phyloP scores from a whole-genome alignment of 192 early-diverging fungal genomes.

The Pilaira anomala region DNA sequence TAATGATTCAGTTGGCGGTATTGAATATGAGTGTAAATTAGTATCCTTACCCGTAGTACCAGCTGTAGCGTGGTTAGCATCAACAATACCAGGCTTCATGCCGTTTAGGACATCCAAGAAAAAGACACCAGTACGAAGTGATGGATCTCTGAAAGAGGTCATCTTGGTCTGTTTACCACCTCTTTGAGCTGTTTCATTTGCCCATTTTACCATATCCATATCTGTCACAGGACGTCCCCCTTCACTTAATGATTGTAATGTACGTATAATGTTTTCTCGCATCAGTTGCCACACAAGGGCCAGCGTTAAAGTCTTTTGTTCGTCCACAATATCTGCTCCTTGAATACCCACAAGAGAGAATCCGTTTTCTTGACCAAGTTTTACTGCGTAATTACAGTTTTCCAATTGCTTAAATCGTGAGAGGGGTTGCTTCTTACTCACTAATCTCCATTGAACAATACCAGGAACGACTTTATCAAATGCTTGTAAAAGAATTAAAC shows the following conservation, averaged over 20 bases:
- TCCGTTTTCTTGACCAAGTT: slow-evolving; percentile 77
- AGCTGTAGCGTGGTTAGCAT: slow-evolving; percentile 76
- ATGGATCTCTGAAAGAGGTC: slow-evolving; percentile 80
- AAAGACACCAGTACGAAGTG: slow-evolving; percentile 76
- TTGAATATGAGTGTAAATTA: background rate
- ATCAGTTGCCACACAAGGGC: slow-evolving; percentile 98
- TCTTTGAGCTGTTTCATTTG: slow-evolving; percentile 74
- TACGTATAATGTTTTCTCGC: slow-evolving; percentile 94
- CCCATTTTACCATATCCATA: slow-evolving; percentile 92
- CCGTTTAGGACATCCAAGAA: slow-evolving; percentile 91
- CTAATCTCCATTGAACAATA: slow-evolving; percentile 90
- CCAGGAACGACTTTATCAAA: slow-evolving; percentile 93
- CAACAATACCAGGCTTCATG: slow-evolving; percentile 88
- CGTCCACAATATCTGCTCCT: slow-evolving; percentile 92
- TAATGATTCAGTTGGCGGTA: background rate
- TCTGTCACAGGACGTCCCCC: slow-evolving; percentile 86
- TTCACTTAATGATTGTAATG: slow-evolving; percentile 80
- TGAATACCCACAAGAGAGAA: slow-evolving; percentile 96
- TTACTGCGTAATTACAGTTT: slow-evolving; percentile 93
- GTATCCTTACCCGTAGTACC: slow-evolving; percentile 53
- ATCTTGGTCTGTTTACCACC: slow-evolving; percentile 70
- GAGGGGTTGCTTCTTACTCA: slow-evolving; percentile 71
- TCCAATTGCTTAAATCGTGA: slow-evolving; percentile 97
- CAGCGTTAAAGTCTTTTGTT: slow-evolving; percentile 83
- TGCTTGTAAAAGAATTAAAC: slow-evolving; percentile 88